phyloP scores from a whole-genome alignment of 176 grass and related monocot genomes.

The Typha latifolia region DNA sequence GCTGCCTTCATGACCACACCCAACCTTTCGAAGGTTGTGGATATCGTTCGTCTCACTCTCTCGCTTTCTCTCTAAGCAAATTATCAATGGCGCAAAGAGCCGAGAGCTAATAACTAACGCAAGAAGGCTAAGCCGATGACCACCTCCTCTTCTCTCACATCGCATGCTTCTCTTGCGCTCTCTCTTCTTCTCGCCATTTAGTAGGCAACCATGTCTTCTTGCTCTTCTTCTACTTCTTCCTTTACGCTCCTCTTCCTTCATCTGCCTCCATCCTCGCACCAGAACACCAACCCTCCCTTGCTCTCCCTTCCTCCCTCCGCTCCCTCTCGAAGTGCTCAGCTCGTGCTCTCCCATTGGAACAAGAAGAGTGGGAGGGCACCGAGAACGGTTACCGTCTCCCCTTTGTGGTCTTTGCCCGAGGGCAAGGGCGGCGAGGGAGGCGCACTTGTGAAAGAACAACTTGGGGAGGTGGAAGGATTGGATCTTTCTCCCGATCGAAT shows the following conservation, averaged over 20 bases:
- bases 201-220: constrained; percentile 16
- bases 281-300: constrained; percentile 5
- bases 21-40: too few species aligned
- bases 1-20: too few species aligned
- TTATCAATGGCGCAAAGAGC: too few species aligned
- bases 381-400: neutral
- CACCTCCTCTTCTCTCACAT: too few species aligned
- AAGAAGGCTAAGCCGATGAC: too few species aligned
- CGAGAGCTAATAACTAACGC: too few species aligned
- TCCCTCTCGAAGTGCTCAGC: neutral
- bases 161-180: neutral
- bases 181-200: neutral
- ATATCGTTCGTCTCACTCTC: too few species aligned
- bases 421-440: constrained; percentile 2
- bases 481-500: neutral
- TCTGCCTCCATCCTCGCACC: neutral
- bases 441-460: neutral
- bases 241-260: constrained; percentile 22
- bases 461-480: constrained; percentile 16
- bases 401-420: neutral
- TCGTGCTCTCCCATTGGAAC: constrained; percentile 14
- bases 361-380: constrained; percentile 22
- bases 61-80: too few species aligned
- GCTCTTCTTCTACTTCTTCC: constrained; percentile 12
- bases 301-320: neutral